Percentiles rank a stretch among this genome's conserved stretches.
phyloP scores from a whole-genome alignment of 495 filamentous ascomycete genomes.

The Evansstolkia leycettana region DNA sequence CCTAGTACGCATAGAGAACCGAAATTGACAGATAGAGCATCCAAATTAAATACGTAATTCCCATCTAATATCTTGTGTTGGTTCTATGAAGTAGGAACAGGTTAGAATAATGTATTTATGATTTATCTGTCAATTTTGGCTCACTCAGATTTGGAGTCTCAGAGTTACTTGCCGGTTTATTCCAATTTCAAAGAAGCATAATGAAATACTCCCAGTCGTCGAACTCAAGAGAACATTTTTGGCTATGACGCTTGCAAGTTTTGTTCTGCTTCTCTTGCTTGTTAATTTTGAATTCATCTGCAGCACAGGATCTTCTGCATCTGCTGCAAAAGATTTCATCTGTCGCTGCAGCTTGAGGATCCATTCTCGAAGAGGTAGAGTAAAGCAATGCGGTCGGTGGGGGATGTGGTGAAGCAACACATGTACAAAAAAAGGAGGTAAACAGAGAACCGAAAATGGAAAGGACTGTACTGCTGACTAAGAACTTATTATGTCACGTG shows the following conservation, averaged over 20 bases:
- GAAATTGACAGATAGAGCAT: conserved; percentile 2
- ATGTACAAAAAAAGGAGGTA: too few relatives aligned
- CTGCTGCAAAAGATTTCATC: not conserved
- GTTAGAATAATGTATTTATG: conserved; percentile 2
- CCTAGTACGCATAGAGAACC: not conserved
- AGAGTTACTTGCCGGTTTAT: not conserved
- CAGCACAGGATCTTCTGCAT: not conserved
- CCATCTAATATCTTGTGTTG: not conserved
- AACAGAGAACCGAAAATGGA: too few relatives aligned
- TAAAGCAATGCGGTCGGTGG: too few relatives aligned
- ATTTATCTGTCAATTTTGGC: not conserved
- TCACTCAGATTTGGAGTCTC: not conserved
- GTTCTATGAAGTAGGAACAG: conserved; percentile 1
- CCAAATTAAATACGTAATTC: conserved; percentile 2
- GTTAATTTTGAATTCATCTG: not conserved
- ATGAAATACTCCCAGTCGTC: not conserved
- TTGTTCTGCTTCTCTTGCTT: conserved; percentile 1
- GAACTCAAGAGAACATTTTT: not conserved
- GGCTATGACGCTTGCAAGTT: not conserved
- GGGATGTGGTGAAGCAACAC: too few relatives aligned
- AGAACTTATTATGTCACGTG: too few relatives aligned
- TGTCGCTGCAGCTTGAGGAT: not conserved
- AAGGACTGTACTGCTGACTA: too few relatives aligned
- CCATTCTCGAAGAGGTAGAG: not conserved
- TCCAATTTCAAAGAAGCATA: conserved; percentile 1